Evolutionary conservation across 768 basidiomycete species (phyloP), one percentile per base, ranked within the genome.

Genomic region (Gloeostereum incarnatum): DNA sequence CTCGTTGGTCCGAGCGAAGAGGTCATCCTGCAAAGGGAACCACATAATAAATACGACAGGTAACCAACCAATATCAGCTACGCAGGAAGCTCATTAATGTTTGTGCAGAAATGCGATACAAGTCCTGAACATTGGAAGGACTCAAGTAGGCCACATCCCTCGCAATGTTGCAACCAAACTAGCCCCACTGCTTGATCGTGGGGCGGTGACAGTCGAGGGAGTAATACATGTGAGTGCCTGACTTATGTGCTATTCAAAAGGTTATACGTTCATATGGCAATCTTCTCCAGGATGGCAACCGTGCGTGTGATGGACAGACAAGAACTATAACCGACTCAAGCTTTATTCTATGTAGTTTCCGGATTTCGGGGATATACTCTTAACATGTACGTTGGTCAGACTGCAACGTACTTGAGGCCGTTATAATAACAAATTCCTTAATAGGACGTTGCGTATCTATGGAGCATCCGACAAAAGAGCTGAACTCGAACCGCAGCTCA

Each of bases 71-170:
- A 18, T 14, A 24, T 16, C 5, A n/a, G 6, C 26, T 30, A 3
- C 23, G 1, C 32, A 13, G 14, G 19, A 25, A 6, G 39, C 14
- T 23, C 13, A 14, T 37, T 9, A 19, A 39, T 35, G 1, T 33
- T 3, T 6, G 20, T 20, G 13, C 38, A 86, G 81, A 20, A 86
- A 88, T 55, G 81, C 84, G 2, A 79, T 89, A 18, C 75, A 86
- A 62, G 88, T 92, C 19, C 66, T 73, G 52, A 93, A 93, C 50
- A 88, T 90, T 29, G 65, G 69, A 2, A 63, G 66, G 1, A 60
- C 60, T 9, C 82, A 90, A 69, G 88, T 93, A 2, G 90, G 90
- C 1, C 90, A 92, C 57, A 53, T 92, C 17, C 79, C 85, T 2
- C 68, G 71, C 23, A 60, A 57, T 16, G 66, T 81, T 9, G 84